Evolutionary conservation across 305 asterid species (phyloP), one percentile per base, ranked within the genome.

Genomic region (Rubia balearica): DNA sequence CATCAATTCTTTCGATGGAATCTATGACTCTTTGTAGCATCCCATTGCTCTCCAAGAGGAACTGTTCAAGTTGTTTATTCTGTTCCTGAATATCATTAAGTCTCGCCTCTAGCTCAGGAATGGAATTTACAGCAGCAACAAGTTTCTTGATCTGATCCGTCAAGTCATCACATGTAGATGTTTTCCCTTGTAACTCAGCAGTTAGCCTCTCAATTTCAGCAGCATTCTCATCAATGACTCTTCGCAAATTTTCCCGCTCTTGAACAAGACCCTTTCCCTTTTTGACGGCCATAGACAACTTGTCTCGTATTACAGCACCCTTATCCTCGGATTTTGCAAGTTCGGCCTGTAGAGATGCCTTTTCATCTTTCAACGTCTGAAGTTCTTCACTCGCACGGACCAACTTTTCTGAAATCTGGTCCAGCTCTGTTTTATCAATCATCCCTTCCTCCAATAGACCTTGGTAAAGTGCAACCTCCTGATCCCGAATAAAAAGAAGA

Each of bases 231-330:
- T 74, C 89, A 77, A 90, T 73, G 30, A 81, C 75, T 80, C 86
- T 83, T 86, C 80, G 92, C 86, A 92, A 67, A 64, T 82, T 95
- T 78, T 95, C 99, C 74, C 96, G 83, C 61, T 95, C 99, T 79
- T 92, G 98, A 78, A 90, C 88, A 62, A 95, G 96, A 69, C 96
- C 97, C 82, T 95, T 95, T 63, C 99, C 99, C 70, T 95, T 95
- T 77, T 95, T 95, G 62, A 92, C 92, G 59, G 99, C 99, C 95
- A 87, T 84, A 46, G 99, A 85, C 71, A 95, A 81, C 83, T 95
- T 95, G 16, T 92, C 99, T 79, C 89, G 89, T 77, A 95, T 74
- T 73, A 85, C 74, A 79, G 86, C 83, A 78, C 84, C 82, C 82
- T 90, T 92, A 74, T 90, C 97, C 90, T 92, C 99, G 68, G 86